These are phyloP conservation scores for Leptoxyphium fumago DNA, from an alignment of 2,329 filamentous ascomycete species.

Conservation along the genomic window DNA sequence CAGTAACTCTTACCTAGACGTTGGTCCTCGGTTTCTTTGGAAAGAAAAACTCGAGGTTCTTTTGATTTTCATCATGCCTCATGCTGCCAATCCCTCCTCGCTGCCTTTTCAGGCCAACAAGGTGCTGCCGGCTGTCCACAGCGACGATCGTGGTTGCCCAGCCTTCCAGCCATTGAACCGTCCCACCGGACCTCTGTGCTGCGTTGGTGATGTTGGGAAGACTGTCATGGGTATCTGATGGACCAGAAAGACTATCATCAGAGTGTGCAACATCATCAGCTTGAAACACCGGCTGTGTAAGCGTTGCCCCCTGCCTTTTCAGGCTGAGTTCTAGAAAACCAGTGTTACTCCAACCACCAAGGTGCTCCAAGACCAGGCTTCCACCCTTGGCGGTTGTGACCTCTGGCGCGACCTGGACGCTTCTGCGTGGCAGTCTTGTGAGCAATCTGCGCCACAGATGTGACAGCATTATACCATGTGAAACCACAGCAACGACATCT, in stretches of 20 bases:
- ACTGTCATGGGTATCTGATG: not conserved
- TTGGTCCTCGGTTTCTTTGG: constrained; percentile 24
- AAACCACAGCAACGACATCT: constrained; percentile 50
- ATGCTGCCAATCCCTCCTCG: constrained; percentile 70
- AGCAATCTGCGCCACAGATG: constrained; percentile 51
- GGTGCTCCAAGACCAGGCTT: constrained; percentile 32
- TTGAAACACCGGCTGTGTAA: not conserved
- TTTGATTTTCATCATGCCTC: constrained; percentile 59
- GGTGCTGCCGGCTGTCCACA: constrained; percentile 58
- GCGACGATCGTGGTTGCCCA: constrained; percentile 40
- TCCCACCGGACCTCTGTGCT: not conserved
- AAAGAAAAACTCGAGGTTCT: constrained; percentile 65
- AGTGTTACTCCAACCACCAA: constrained; percentile 51
- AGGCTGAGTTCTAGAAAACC: constrained; percentile 38
- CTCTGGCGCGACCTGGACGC: constrained; percentile 30
- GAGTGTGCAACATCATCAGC: not conserved
- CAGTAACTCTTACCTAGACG: constrained; percentile 5
- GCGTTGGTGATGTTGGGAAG: not conserved
- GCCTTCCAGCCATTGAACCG: constrained; percentile 12
- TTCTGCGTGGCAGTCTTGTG: constrained; percentile 35
- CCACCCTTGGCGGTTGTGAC: constrained; percentile 23
- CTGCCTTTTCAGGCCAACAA: constrained; percentile 61
- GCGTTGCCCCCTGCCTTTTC: not conserved
- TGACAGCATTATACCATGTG: constrained; percentile 70
- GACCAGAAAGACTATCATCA: not conserved